phyloP scores from a whole-genome alignment of 805 yeast genomes.

The Candida verbasci region DNA sequence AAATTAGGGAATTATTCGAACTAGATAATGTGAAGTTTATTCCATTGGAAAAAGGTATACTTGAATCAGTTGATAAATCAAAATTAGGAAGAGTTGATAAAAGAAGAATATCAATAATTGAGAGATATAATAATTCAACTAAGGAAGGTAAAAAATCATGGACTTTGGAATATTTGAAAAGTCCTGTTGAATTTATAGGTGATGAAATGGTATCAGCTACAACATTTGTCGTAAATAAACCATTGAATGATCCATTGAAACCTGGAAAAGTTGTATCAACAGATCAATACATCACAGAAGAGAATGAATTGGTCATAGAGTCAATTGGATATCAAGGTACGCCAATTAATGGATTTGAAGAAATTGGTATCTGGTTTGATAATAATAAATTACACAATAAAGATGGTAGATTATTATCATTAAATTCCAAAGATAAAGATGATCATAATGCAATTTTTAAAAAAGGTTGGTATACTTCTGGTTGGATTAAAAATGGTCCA shows the following conservation, averaged over 20 bases:
- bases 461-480: slow-evolving; percentile 68
- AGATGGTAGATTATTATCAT: slow-evolving; percentile 28
- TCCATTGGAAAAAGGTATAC: slow-evolving; percentile 30
- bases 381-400: slow-evolving; percentile 27
- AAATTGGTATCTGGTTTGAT: slow-evolving; percentile 26
- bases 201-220: slow-evolving; percentile 41
- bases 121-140: slow-evolving; percentile 36
- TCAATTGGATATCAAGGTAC: slow-evolving; percentile 81
- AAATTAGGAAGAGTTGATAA: slow-evolving; percentile 50
- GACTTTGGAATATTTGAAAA: slow-evolving; percentile 64
- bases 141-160: slow-evolving; percentile 31
- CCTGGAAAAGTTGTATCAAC: slow-evolving; percentile 34
- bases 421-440: slow-evolving; percentile 11
- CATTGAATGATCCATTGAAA: slow-evolving; percentile 35
- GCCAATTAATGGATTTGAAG: slow-evolving; percentile 56
- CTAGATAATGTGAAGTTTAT: slow-evolving; percentile 39
- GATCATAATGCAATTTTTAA: slow-evolving; percentile 19
- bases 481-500: slow-evolving; percentile 89
- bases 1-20: slow-evolving; percentile 77
- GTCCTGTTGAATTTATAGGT: slow-evolving; percentile 54
- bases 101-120: slow-evolving; percentile 60
- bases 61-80: slow-evolving; percentile 21
- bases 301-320: slow-evolving; percentile 66
- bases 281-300: slow-evolving; percentile 24
- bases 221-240: slow-evolving; percentile 44